Percentiles rank a stretch among this genome's conserved stretches.
Conservation (phyloP, 2,329 filamentous ascomycete genomes). For the Nannizziopsis arthrosporioides region DNA sequence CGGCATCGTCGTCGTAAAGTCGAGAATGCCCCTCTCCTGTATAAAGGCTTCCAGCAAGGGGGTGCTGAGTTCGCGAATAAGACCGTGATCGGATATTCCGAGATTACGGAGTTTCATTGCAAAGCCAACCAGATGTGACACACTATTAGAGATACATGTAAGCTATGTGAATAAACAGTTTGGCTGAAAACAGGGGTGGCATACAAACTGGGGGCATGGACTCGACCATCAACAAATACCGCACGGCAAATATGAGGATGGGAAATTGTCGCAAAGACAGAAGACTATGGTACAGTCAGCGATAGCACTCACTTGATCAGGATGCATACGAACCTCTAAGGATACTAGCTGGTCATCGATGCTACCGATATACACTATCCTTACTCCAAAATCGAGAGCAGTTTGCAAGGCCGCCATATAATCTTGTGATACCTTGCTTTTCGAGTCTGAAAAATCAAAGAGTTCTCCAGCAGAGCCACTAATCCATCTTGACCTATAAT, state of each 20-base stretch:
- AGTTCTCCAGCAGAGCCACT: constrained; percentile 87
- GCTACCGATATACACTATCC: constrained; percentile 80
- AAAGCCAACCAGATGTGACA: constrained; percentile 86
- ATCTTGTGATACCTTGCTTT: constrained; percentile 68
- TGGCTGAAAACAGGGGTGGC: constrained; percentile 17
- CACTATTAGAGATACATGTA: constrained; percentile 30
- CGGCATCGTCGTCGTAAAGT: constrained; percentile 76
- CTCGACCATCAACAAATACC: constrained; percentile 87
- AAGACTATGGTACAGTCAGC: constrained; percentile 45
- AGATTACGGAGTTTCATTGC: constrained; percentile 87
- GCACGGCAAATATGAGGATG: constrained; percentile 92
- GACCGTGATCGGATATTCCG: constrained; percentile 81
- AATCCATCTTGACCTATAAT: constrained; percentile 80
- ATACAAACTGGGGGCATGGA: constrained; percentile 83
- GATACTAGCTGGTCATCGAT: constrained; percentile 96
- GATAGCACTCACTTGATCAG: constrained; percentile 12
- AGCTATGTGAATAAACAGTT: not conserved
- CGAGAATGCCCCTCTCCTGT: constrained; percentile 86
- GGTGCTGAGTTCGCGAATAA: constrained; percentile 78
- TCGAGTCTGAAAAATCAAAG: constrained; percentile 79
- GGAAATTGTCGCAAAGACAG: constrained; percentile 69
- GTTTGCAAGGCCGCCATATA: constrained; percentile 66
- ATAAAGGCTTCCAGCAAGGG: constrained; percentile 87
- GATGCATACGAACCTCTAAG: constrained; percentile 52
- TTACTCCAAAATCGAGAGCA: constrained; percentile 65